Evolutionary conservation across 345 rosid genomes (phyloP).

Genomic region (Eucalyptus pumila): DNA sequence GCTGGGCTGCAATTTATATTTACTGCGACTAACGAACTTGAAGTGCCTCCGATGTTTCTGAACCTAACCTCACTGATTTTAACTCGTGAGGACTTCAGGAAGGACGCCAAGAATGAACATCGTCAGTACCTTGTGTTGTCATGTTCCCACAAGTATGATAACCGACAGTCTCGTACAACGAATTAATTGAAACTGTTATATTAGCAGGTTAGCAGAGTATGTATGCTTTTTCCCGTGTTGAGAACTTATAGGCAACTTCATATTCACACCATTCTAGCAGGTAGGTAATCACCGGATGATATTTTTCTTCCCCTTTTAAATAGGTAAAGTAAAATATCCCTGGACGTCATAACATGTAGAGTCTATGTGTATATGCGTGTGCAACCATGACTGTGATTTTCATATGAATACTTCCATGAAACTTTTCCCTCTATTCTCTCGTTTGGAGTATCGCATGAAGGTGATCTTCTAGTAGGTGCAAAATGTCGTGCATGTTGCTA

Average conservation of each 20-base stretch:
- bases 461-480: not conserved
- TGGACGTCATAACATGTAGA: not conserved
- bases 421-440: not conserved
- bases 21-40: not conserved
- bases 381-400: not conserved
- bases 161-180: not conserved
- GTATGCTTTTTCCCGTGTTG: not conserved
- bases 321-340: not conserved
- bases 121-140: not conserved
- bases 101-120: not conserved
- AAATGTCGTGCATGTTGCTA: not conserved
- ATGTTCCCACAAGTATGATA: not conserved
- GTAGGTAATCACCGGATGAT: not conserved
- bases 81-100: not conserved
- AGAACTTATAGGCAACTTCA: not conserved
- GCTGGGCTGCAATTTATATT: conserved; percentile 1
- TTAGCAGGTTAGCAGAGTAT: not conserved
- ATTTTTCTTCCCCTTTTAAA: not conserved
- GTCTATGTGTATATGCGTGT: not conserved
- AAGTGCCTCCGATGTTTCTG: conserved; percentile 1
- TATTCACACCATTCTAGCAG: not conserved
- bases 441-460: not conserved
- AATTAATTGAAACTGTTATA: not conserved
- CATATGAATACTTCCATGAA: not conserved
- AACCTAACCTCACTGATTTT: not conserved